Evolutionary conservation across 2,329 filamentous ascomycete genomes (phyloP), one percentile per base, ranked within the genome.

Genomic region (Aureobasidium sp.): DNA sequence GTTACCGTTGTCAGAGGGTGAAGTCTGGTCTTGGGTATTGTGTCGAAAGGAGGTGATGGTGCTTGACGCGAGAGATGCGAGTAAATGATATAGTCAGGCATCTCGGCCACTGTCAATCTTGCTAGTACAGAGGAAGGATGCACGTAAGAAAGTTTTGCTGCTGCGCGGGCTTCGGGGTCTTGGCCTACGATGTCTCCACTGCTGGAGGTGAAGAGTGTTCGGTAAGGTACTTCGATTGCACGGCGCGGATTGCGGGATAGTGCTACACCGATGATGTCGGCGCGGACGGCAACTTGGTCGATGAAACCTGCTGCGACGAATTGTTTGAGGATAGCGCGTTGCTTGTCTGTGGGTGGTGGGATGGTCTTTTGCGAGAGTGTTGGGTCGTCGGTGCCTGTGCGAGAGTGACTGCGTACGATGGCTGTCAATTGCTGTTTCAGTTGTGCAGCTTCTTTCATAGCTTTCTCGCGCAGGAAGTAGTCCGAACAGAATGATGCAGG

Each of bases 291-390:
- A 44, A 99, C 84, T 68, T 97, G 89, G 74, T 99, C 94, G 70
- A 97, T 86, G 77, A 97, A 97, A 0, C 93, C 94, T 0, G 91
- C 88, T 0, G 93, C 90, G 26, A 90, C 86, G 77, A 97, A 95
- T 71, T 97, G 90, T 73, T 95, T 96, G 32, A 99, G 79, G 0
- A 90, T 86, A 51, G 87, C 86, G 32, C 95, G 79, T 70, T 74
- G 87, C 67, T 86, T 88, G 7, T 85, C 77, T 0, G 84, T 83
- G 78, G 82, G 78, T 71, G 86, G 71, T 72, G 83, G 75, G 76
- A 93, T 67, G 32, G 39, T 56, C 39, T 15, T 63, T 29, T 55
- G 55, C 10, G 17, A 26, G 9, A 50, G 48, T 10, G 41, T 46
- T 7, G 53, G 32, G 24, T 64, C 50, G 5, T 64, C 53, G 29